Evolutionary conservation across 768 basidiomycete genomes (phyloP), one percentile per base, ranked within the genome.

Genomic region (Lactifluus pinguis): DNA sequence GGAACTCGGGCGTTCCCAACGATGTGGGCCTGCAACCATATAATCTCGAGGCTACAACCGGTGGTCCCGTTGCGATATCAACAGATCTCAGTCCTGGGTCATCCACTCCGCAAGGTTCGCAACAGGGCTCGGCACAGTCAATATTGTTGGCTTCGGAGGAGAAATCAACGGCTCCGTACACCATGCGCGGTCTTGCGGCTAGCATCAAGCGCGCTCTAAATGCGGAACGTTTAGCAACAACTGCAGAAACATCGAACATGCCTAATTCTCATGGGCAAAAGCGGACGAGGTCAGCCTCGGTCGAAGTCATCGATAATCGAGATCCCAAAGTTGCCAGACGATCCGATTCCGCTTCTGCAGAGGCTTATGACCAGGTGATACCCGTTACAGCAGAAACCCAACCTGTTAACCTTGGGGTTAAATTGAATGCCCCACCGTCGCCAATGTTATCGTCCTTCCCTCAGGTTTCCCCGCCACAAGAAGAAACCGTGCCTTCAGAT

Each of bases 131-230:
- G 3, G 14, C 44, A 36, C 55, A 58, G 21, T 62, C 61, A 15
- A 57, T 62, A 44, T 38, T 62, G 51, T 49, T 62, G 14, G 39
- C 36, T n/a, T 39, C 56, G 21, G 57, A 57, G 39, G 45, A 58
- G 15, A 58, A 53, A 48, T 49, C 56, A 29, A 21, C 56, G 14
- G 21, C 47, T 47, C 21, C 49, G 32, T 62, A 62, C 32, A 53
- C 56, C 10, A 48, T 62, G 39, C 56, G 41, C 29, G 61, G 61
- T 21, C 61, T 62, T 49, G 61, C 61, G 9, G 56, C 61, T 36
- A 62, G 61, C 52, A 58, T 62, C 4, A 58, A 62, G 17, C 55
- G 61, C 29, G 58, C 61, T 54, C 17, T 62, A 41, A 62, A 54
- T 45, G 61, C 61, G 19, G 61, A 62, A 47, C 45, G 39, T 38